Evolutionary conservation across 1,139 yeast species (phyloP), one percentile per base, ranked within the genome.

Genomic region (Hanseniaspora uvarum): DNA sequence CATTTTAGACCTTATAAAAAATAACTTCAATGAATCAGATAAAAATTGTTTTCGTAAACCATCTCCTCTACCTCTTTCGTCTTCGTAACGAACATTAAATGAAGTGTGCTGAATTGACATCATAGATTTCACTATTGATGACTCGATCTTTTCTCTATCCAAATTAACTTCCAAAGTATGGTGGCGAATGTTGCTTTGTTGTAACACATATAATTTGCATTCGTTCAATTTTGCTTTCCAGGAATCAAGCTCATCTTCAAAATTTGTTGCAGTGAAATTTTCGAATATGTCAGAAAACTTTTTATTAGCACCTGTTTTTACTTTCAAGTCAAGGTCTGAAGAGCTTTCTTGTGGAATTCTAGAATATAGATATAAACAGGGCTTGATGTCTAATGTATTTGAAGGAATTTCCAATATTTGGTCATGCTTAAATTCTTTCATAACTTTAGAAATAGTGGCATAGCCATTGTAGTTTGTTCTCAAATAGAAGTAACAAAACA

Each of bases 11-110:
- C 26, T 40, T 12, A 40, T 18, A 41, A 49, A 49, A 19, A 49
- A 40, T 19, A 49, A 24, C 16, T 41, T 31, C 7, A 23, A 23
- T 8, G 39, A 24, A 16, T 49, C 53, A 33, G 40, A 31, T n/a
- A 49, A 31, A 41, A 39, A 49, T 8, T 49, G 46, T 26, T 49
- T 49, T 19, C 43, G 34, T 33, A 49, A 34, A 19, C 53, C 53
- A 49, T 49, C 30, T 5, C 53, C 53, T 34, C 46, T 16, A n/a
- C 53, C 53, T 19, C 21, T 16, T 18, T 49, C 53, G 12, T 28
- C 41, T 41, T 49, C 31, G 44, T 40, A 49, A 10, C 14, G 31
- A 23, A 49, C 46, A 33, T 31, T 38, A 40, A 38, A 31, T 5
- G 14, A 14, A 24, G 19, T 40, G 12, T 40, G 31, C 10, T 24